Conservation (phyloP, 2,329 filamentous ascomycete species). For the Alternaria ethzedia region DNA sequence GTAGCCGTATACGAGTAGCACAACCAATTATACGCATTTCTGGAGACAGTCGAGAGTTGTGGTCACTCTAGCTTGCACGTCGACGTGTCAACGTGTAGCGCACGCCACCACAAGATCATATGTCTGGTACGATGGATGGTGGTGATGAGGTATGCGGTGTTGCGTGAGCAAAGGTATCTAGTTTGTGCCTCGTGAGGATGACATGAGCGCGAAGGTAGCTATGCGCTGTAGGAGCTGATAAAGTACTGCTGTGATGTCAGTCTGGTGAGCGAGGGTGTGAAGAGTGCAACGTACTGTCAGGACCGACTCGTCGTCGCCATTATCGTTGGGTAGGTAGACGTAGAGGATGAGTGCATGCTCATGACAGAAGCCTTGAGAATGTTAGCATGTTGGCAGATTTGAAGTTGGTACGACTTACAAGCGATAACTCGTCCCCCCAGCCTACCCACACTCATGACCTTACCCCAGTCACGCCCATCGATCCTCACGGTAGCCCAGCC, state of each 20-base stretch:
- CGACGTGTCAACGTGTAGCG: background rate
- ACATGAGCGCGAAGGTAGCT: background rate
- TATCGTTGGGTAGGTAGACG: conserved; percentile 78
- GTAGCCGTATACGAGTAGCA: background rate
- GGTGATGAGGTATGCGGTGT: background rate
- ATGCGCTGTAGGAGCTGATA: conserved; percentile 62
- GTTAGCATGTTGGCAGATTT: conserved; percentile 17
- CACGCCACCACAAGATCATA: background rate
- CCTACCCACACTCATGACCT: conserved; percentile 88
- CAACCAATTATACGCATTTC: background rate
- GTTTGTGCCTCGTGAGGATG: conserved; percentile 5
- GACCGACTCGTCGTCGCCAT: conserved; percentile 73
- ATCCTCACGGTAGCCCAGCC: conserved; percentile 90
- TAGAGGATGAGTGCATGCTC: conserved; percentile 83
- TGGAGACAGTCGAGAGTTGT: background rate
- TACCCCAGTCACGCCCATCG: conserved; percentile 92
- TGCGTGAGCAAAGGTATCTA: conserved; percentile 6
- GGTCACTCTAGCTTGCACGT: background rate
- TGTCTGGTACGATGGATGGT: background rate
- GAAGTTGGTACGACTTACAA: conserved; percentile 59
- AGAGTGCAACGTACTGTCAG: conserved; percentile 66
- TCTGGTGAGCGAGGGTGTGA: background rate
- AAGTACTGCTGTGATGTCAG: conserved; percentile 58
- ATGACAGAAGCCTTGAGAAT: conserved; percentile 67
- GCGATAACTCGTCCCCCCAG: conserved; percentile 91